Evolutionary conservation across 352 stramenopile species (phyloP).

Genomic region (Phytophthora podocarpi): DNA sequence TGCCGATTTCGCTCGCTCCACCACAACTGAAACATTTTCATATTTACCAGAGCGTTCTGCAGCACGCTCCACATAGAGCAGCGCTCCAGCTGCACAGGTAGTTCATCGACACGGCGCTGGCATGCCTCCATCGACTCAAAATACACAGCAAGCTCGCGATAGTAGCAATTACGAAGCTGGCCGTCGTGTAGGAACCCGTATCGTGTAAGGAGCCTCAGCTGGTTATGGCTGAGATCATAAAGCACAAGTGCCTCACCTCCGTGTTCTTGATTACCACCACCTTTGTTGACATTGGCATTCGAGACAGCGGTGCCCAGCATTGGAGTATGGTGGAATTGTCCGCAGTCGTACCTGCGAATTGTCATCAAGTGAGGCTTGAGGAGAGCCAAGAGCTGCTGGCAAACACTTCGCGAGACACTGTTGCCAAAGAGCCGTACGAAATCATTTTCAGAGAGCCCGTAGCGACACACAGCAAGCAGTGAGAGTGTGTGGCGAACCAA

Average conservation of each 20-base stretch:
- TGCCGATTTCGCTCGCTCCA: slow-evolving; percentile 81
- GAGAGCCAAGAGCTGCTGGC: slow-evolving; percentile 50
- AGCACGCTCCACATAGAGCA: slow-evolving; percentile 71
- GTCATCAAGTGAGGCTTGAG: slow-evolving; percentile 74
- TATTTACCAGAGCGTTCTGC: slow-evolving; percentile 75
- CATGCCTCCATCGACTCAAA: slow-evolving; percentile 74
- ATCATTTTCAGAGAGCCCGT: slow-evolving; percentile 71
- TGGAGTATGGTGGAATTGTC: slow-evolving; percentile 5
- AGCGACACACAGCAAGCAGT: slow-evolving; percentile 69
- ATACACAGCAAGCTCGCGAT: slow-evolving; percentile 73
- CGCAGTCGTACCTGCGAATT: slow-evolving; percentile 66
- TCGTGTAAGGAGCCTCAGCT: slow-evolving; percentile 65
- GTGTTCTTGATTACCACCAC: slow-evolving; percentile 24
- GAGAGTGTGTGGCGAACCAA: slow-evolving; percentile 77
- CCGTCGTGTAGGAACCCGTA: slow-evolving; percentile 79
- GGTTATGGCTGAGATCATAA: slow-evolving; percentile 82
- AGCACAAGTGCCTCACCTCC: slow-evolving; percentile 45
- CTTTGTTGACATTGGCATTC: slow-evolving; percentile 8
- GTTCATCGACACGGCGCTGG: slow-evolving; percentile 78
- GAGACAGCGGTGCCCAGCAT: background rate
- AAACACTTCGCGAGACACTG: slow-evolving; percentile 43
- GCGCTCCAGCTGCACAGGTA: slow-evolving; percentile 81
- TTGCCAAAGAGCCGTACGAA: slow-evolving; percentile 64
- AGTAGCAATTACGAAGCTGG: slow-evolving; percentile 70
- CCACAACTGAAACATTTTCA: slow-evolving; percentile 89